Conservation (phyloP, 306 rosid genomes). For the Prunus salicina region DNA sequence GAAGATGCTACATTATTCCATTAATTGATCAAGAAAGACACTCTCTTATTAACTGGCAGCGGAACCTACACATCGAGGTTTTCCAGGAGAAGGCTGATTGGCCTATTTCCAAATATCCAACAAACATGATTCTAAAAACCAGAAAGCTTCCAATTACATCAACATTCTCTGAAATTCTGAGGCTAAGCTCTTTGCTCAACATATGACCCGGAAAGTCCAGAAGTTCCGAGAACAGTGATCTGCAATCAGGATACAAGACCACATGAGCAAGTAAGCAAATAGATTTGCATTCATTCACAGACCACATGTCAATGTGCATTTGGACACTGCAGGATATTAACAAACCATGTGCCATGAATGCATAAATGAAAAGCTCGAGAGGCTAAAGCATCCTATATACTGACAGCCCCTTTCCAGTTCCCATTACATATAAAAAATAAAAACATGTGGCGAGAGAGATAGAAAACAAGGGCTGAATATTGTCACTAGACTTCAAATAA, state of each 20-base stretch:
- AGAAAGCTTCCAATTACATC: constrained; percentile 32
- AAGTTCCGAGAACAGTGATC: constrained; percentile 94
- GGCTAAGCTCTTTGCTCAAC: constrained; percentile 83
- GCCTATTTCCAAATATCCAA: constrained; percentile 32
- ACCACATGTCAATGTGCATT: background rate
- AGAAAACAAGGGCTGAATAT: background rate
- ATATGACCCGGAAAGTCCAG: constrained; percentile 94
- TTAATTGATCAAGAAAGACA: constrained; percentile 24
- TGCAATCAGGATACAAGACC: constrained; percentile 27
- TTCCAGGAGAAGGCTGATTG: constrained; percentile 25
- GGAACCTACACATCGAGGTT: constrained; percentile 27
- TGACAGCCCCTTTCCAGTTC: background rate
- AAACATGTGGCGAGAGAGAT: background rate
- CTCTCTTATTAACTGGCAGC: constrained; percentile 55
- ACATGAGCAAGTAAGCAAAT: background rate
- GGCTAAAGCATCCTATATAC: background rate
- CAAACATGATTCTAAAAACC: constrained; percentile 28
- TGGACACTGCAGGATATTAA: background rate
- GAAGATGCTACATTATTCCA: constrained; percentile 16
- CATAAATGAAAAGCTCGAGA: constrained; percentile 1
- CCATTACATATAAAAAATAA: background rate
- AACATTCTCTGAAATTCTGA: constrained; percentile 20
- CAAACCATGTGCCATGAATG: background rate
- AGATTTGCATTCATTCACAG: background rate
- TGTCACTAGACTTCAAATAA: background rate